Evolutionary conservation across 148 eudicot species (phyloP).

Genomic region (Fallopia convolvulus): DNA sequence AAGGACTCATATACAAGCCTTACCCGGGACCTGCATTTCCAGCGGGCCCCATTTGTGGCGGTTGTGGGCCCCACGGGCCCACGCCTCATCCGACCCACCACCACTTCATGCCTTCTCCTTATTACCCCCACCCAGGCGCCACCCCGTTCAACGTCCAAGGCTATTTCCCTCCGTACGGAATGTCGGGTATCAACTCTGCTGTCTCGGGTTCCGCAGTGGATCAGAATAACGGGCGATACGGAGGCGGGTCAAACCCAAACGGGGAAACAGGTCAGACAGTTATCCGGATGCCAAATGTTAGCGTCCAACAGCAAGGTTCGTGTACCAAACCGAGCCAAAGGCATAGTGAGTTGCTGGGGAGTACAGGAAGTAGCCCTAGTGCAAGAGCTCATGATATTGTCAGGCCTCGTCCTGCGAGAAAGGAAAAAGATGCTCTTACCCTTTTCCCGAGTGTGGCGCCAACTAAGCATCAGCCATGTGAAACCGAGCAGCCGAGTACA

Average conservation of each 20-base stretch:
- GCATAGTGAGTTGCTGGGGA: conserved; percentile 44
- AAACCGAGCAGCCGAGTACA: conserved; percentile 29
- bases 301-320: conserved; percentile 33
- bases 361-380: conserved; percentile 58
- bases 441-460: conserved; percentile 36
- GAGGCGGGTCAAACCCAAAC: conserved; percentile 18
- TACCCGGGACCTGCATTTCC: conserved; percentile 52
- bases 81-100: not conserved
- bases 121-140: conserved; percentile 22
- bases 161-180: conserved; percentile 62
- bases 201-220: conserved; percentile 42
- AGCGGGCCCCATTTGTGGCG: conserved; percentile 28
- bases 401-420: conserved; percentile 1
- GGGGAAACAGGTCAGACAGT: conserved; percentile 25
- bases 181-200: conserved; percentile 40
- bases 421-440: conserved; percentile 33
- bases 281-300: conserved; percentile 19
- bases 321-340: conserved; percentile 29
- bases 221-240: conserved; percentile 26
- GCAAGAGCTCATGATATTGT: conserved; percentile 21
- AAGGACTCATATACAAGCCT: conserved; percentile 93
- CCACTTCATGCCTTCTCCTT: conserved; percentile 16
- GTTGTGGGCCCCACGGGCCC: conserved; percentile 22
- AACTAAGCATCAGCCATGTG: conserved; percentile 14
- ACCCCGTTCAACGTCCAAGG: conserved; percentile 36